A percentile compares a stretch with the other conserved stretches of the same genome.
These are phyloP conservation scores for Fusarium illudens DNA, from an alignment of 2,329 filamentous ascomycete genomes.

Conservation along the genomic window DNA sequence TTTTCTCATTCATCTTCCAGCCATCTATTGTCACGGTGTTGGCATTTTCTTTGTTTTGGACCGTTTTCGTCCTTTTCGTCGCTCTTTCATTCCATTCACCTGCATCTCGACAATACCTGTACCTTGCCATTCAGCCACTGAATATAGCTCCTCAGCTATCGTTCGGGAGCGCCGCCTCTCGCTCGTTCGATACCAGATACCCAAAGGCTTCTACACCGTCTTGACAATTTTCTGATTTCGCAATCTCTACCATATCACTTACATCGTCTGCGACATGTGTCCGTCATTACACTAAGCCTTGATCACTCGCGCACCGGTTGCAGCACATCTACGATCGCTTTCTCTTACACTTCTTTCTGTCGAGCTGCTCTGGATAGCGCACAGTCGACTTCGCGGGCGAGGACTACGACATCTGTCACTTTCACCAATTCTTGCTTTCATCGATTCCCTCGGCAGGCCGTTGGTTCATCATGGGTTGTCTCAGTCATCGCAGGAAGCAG, in stretches of 20 bases:
- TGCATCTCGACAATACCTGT: conserved; percentile 24
- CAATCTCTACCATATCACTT: conserved; percentile 3
- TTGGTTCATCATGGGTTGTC: conserved; percentile 66
- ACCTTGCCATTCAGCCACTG: conserved; percentile 15
- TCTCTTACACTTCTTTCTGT: conserved; percentile 6
- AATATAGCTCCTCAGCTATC: conserved; percentile 14
- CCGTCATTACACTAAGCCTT: conserved; percentile 17
- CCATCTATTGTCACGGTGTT: conserved; percentile 28
- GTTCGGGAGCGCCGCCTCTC: not conserved
- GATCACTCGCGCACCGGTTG: conserved; percentile 32
- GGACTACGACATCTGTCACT: conserved; percentile 50
- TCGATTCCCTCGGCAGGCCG: conserved; percentile 21
- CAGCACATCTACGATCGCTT: conserved; percentile 31
- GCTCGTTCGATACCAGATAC: not conserved
- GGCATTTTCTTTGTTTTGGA: conserved; percentile 12
- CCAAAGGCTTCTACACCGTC: not conserved
- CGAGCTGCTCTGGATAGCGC: conserved; percentile 38
- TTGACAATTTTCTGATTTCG: not conserved
- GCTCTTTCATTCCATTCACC: conserved; percentile 35
- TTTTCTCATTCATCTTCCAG: conserved; percentile 28
- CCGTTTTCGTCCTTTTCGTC: conserved; percentile 32
- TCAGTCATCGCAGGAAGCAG: conserved; percentile 67
- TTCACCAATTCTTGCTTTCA: conserved; percentile 22
- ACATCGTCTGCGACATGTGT: conserved; percentile 24
- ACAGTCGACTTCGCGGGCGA: conserved; percentile 61